Conservation (phyloP, 1,139 yeast species). For the Kodamaea fungicola region DNA sequence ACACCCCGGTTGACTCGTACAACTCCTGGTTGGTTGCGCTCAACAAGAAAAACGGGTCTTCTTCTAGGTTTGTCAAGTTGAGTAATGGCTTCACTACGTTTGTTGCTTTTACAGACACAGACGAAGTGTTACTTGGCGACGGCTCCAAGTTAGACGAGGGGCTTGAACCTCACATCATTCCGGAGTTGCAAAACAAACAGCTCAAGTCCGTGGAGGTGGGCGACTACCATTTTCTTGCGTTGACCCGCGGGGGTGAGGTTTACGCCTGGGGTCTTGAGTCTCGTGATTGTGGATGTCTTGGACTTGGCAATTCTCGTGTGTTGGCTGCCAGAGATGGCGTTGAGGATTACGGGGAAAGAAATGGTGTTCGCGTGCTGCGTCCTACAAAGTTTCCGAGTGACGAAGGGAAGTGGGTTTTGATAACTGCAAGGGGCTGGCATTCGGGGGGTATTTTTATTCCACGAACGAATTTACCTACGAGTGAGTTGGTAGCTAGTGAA, state of each 20-base stretch:
- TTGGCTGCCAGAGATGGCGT: constrained; percentile 10
- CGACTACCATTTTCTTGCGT: constrained; percentile 69
- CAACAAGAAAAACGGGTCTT: constrained; percentile 15
- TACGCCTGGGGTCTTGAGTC: constrained; percentile 72
- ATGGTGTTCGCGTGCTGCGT: constrained; percentile 37
- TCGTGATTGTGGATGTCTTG: constrained; percentile 64
- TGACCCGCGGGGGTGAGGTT: constrained; percentile 57
- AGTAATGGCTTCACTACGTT: constrained; percentile 50
- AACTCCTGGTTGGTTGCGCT: constrained; percentile 28
- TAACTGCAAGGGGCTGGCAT: constrained; percentile 83
- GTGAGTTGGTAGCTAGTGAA: too few relatives aligned
- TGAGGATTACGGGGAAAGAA: constrained; percentile 26
- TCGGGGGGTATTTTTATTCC: constrained; percentile 51
- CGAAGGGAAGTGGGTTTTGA: constrained; percentile 44
- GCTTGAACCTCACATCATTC: constrained; percentile 22
- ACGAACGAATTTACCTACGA: too few relatives aligned
- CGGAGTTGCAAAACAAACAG: constrained; percentile 47
- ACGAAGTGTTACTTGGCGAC: constrained; percentile 45
- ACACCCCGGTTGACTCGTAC: constrained; percentile 16
- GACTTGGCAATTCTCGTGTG: constrained; percentile 49
- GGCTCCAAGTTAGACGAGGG: constrained; percentile 13
- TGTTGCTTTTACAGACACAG: constrained; percentile 53
- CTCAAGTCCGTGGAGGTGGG: constrained; percentile 64
- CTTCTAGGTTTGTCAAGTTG: constrained; percentile 39
- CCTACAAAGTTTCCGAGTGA: constrained; percentile 43